Evolutionary conservation across 352 stramenopile genomes (phyloP), one percentile per base, ranked within the genome.

Genomic region (Phytopythium kandeliae): DNA sequence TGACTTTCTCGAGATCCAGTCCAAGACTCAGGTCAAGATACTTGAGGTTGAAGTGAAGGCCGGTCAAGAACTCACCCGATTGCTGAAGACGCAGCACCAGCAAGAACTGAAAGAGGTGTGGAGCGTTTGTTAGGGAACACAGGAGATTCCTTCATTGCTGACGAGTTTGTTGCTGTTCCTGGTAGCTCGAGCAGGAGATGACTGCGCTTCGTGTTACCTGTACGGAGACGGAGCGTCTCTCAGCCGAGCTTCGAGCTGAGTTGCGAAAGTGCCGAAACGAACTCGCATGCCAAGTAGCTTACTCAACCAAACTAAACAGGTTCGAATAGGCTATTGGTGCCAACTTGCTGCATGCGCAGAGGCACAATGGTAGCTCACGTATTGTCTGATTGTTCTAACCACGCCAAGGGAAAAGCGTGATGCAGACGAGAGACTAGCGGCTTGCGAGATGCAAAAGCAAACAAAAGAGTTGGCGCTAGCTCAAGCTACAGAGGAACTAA

Each of bases 11-110:
- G 66, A 79, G 61, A 58, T 57, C 12, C 69, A 74, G 28, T 42
- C 63, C 6, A 69, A 62, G 17, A 74, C 63, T 2, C 69, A 79
- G 54, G 57, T 75, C 16, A 78, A 69, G 54, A 72, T 88, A 30
- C 63, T 88, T 4, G 67, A 88, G 47, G 69, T 78, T 17, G 76
- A 88, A 52, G 50, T 88, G 3, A 68, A 71, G 9, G 76, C 76
- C 4, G 73, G 76, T 0, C 69, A 85, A 49, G 76, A 88, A 15
- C 60, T 88, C 15, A 57, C 85, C 12, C 71, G 76, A 0, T 42
- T 88, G 9, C 73, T 84, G 40, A 82, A 79, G 41, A 50, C 58
- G 0, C 74, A 88, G 19, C 64, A 78, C 21, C 60, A 80, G 26
- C 77, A 74, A 55, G 76, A 88, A 21, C 47, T 70, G 2, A 24